These are phyloP conservation scores for Rutstroemia sp. DNA, from an alignment of 2,329 filamentous ascomycete species.

Conservation along the genomic window DNA sequence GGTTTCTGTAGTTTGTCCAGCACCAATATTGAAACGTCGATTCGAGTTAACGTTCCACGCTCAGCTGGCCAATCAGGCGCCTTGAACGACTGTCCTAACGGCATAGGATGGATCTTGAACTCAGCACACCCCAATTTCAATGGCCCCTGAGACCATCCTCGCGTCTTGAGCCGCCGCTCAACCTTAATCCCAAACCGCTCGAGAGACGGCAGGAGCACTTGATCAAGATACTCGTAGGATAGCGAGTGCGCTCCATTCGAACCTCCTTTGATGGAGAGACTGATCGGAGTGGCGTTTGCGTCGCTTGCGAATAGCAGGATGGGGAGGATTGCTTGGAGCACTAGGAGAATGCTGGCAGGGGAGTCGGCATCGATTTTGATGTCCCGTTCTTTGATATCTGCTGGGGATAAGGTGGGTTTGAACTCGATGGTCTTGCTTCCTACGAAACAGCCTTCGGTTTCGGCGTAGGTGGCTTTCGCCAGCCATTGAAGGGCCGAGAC, in stretches of 20 bases:
- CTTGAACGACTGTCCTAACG: constrained; percentile 33
- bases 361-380: constrained; percentile 44
- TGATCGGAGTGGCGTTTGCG: constrained; percentile 36
- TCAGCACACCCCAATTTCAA: constrained; percentile 30
- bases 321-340: constrained; percentile 54
- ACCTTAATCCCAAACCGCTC: constrained; percentile 44
- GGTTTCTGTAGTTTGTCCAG: constrained; percentile 37
- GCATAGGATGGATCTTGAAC: constrained; percentile 38
- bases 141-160: constrained; percentile 40
- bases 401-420: constrained; percentile 25
- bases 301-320: constrained; percentile 49
- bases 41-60: constrained; percentile 32
- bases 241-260: constrained; percentile 52
- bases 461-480: constrained; percentile 42
- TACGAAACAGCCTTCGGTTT: constrained; percentile 42
- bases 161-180: constrained; percentile 36
- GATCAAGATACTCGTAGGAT: constrained; percentile 56
- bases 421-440: constrained; percentile 37
- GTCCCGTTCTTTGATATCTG: constrained; percentile 30
- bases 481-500: constrained; percentile 49
- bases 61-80: constrained; percentile 24
- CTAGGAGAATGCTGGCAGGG: constrained; percentile 48
- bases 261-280: constrained; percentile 47
- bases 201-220: constrained; percentile 50
- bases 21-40: constrained; percentile 46